Evolutionary conservation across 2,329 filamentous ascomycete species (phyloP), one percentile per base, ranked within the genome.

Genomic region (Fusarium illudens): DNA sequence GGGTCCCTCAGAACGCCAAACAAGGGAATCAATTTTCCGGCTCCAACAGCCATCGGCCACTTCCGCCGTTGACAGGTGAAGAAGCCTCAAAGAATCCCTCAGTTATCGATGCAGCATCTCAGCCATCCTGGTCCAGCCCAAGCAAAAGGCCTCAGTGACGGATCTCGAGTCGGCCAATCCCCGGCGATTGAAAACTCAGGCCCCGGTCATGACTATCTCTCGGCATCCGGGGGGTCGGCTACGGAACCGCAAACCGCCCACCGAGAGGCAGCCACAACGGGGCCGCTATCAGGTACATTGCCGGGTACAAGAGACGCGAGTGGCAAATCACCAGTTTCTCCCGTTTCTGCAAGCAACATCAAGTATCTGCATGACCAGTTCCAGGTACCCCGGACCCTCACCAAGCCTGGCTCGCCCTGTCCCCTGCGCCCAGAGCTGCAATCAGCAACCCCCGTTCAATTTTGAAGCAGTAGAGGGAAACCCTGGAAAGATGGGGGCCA

Each of bases 121-220:
- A 39, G 20, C 36, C 15, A 62, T 57, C 64, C 66, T 61, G 52
- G 56, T 44, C 37, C 39, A 58, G 49, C 34, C 53, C 55, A 46
- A 66, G 59, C 49, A 65, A 67, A 67, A 64, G 48, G 59, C 52
- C 60, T 65, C 48, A 34, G 27, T 60, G 44, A 59, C 30, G 58
- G 37, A 39, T 36, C 50, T 59, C 20, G 34, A 39, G 33, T 53
- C 46, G 56, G 56, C 60, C 54, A 68, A 64, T 70, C 65, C 60
- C 55, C 57, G 60, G 39, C 46, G 58, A 44, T 51, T 39, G 50
- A 67, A 64, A 64, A 54, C 22, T 46, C 32, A 55, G 46, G 46
- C 58, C 65, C 60, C 57, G 46, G 59, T 62, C 56, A 42, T 64
- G 51, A 56, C 62, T 68, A 65, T 67, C 55, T 64, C 60, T 59